Conservation (phyloP, 2,329 filamentous ascomycete species). For the Trichoderma lentiforme region DNA sequence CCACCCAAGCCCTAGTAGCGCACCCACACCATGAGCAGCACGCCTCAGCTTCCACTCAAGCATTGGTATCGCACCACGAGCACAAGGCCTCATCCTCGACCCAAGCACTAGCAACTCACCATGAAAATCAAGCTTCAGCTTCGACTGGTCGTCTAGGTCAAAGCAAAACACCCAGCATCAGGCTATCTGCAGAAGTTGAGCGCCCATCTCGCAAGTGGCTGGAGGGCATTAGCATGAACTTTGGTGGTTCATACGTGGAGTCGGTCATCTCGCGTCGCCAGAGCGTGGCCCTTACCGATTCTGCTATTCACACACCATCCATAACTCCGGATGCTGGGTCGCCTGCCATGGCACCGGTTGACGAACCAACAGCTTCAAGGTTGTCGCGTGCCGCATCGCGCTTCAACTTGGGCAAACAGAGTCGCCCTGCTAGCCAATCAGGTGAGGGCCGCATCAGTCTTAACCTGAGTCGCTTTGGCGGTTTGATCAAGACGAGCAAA, state of each 20-base stretch:
- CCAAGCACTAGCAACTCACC: slow-evolving; percentile 17
- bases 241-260: slow-evolving; percentile 33
- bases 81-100: not conserved
- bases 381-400: slow-evolving; percentile 56
- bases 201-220: slow-evolving; percentile 47
- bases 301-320: slow-evolving; percentile 40
- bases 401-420: slow-evolving; percentile 48
- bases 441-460: slow-evolving; percentile 57
- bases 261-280: slow-evolving; percentile 44
- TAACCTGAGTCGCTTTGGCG: slow-evolving; percentile 53
- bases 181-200: slow-evolving; percentile 55
- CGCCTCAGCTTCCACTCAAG: slow-evolving; percentile 22
- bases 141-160: slow-evolving; percentile 23
- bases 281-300: slow-evolving; percentile 50
- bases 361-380: slow-evolving; percentile 53
- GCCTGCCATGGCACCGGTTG: slow-evolving; percentile 43
- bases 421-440: slow-evolving; percentile 56
- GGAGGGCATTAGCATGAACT: slow-evolving; percentile 29
- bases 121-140: slow-evolving; percentile 26
- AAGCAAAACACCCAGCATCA: slow-evolving; percentile 47
- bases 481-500: slow-evolving; percentile 49
- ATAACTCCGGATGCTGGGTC: slow-evolving; percentile 37
- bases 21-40: slow-evolving; percentile 26
- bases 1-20: not conserved
- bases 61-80: not conserved